Base-by-base conservation (phyloP, 1,284 basidiomycete species). In the Ustilago sp. region DNA sequence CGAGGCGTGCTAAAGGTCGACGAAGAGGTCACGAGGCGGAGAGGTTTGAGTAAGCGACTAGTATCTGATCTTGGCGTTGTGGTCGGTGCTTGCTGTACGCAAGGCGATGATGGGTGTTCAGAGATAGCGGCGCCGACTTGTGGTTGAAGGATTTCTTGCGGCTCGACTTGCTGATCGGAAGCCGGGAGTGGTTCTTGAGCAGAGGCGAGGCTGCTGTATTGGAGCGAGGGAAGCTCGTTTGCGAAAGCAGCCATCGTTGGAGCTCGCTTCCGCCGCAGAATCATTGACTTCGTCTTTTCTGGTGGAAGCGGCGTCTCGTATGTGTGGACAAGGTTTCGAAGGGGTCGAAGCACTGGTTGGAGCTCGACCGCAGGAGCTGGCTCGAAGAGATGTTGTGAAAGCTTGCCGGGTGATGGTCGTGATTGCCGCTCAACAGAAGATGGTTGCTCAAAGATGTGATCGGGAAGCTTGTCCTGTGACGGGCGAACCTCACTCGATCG, bases 1-100 rank as follows among this genome's bases (percentile, higher is more conserved):
- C 32, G 51, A n/a, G 56, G 48, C 8, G 51, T 59, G 41, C 35
- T 47, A n/a, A 47, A 31, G 0, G 41, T n/a, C 1, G 38, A 52
- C 1, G 19, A 28, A 8, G 47, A 43, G 19, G 38, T 38, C n/a
- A 43, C 63, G 8, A 72, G 48, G 34, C 50, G 60, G 17, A 63
- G 50, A 13, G 57, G 64, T 36, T 38, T 55, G 13, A 66, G 28
- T 19, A 48, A 43, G 23, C 35, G 41, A 5, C 23, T 28, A 28
- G 47, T 7, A 11, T 36, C 32, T 8, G 11, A 8, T 6, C 23
- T 32, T 5, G 32, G 36, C 13, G 38, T 34, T 15, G 13, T 12
- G 28, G 38, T 17, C 3, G 51, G 43, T 19, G 43, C 43, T 19
- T 45, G 8, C 13, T 9, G 36, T 13, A 13, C 5, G 9, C 8